A percentile compares a stretch with the other conserved stretches of the same genome.
These are phyloP conservation scores for Diospyros lotus DNA, from an alignment of 148 eudicot genomes.

Conservation along the genomic window DNA sequence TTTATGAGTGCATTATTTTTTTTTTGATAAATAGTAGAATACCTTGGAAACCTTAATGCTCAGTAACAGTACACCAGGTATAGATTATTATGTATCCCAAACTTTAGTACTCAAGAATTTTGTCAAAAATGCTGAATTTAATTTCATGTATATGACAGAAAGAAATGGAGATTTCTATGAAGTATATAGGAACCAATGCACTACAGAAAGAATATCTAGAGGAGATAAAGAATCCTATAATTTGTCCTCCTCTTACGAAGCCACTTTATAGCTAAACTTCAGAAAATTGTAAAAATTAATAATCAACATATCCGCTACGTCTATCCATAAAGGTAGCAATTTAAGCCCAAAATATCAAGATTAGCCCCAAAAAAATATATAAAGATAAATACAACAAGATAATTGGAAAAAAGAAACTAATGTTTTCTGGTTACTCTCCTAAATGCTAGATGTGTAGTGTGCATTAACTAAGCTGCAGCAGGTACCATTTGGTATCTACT, in stretches of 20 bases:
- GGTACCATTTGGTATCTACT: neutral
- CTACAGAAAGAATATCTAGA: neutral
- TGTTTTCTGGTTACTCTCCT: neutral
- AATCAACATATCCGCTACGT: neutral
- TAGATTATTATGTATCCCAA: neutral
- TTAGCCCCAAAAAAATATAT: neutral
- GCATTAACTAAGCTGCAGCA: neutral
- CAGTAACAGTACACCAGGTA: neutral
- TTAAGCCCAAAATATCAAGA: neutral
- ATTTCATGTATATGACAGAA: neutral
- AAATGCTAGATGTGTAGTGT: neutral
- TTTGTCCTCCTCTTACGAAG: neutral
- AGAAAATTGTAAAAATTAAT: neutral
- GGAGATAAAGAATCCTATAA: neutral
- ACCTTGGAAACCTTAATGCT: neutral
- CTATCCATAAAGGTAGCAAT: neutral
- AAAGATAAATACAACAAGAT: neutral
- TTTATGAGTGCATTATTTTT: too few relatives aligned
- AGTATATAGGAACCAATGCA: too few relatives aligned
- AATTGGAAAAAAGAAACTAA: neutral
- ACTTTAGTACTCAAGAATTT: neutral
- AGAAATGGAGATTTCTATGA: neutral
- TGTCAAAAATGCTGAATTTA: neutral
- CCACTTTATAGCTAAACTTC: neutral
- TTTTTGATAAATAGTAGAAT: too few relatives aligned